phyloP scores from a whole-genome alignment of 75 land plant species.

The Adiantum capillusveneris region DNA sequence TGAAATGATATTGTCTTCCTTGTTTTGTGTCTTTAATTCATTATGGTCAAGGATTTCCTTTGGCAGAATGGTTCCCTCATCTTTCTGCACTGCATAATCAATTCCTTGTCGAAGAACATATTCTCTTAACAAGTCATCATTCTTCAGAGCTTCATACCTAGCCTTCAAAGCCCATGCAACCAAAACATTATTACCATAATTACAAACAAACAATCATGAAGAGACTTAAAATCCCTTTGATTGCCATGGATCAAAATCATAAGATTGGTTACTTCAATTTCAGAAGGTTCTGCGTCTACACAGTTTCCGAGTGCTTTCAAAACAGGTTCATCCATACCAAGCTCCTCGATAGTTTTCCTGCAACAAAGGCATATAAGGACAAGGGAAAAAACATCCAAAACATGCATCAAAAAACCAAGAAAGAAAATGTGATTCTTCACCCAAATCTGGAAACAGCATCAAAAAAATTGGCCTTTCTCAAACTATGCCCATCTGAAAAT shows the following conservation, averaged over 20 bases:
- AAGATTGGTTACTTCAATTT: constrained; percentile 54
- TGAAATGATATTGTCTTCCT: constrained; percentile 25
- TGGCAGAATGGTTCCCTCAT: not conserved
- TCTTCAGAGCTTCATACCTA: constrained; percentile 59
- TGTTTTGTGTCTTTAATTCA: not conserved
- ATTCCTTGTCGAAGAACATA: not conserved
- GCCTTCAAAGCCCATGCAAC: too few relatives aligned
- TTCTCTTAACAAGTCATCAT: constrained; percentile 18
- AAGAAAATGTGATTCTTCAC: too few relatives aligned
- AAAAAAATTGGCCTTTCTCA: too few relatives aligned
- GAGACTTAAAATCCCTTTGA: not conserved
- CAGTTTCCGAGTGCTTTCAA: constrained; percentile 45
- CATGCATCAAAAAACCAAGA: too few relatives aligned
- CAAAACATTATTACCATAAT: not conserved
- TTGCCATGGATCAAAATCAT: not conserved
- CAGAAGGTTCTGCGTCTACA: constrained; percentile 54
- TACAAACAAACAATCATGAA: not conserved
- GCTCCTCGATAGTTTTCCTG: constrained; percentile 63
- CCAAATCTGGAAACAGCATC: too few relatives aligned
- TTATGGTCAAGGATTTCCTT: not conserved
- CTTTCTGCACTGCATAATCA: not conserved
- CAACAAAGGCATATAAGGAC: too few relatives aligned
- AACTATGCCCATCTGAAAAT: too few relatives aligned
- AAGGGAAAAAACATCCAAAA: too few relatives aligned
- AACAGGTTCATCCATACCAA: constrained; percentile 50